Base-by-base conservation (phyloP, 169 alveolate species). In the Theileria luwenshuni region DNA sequence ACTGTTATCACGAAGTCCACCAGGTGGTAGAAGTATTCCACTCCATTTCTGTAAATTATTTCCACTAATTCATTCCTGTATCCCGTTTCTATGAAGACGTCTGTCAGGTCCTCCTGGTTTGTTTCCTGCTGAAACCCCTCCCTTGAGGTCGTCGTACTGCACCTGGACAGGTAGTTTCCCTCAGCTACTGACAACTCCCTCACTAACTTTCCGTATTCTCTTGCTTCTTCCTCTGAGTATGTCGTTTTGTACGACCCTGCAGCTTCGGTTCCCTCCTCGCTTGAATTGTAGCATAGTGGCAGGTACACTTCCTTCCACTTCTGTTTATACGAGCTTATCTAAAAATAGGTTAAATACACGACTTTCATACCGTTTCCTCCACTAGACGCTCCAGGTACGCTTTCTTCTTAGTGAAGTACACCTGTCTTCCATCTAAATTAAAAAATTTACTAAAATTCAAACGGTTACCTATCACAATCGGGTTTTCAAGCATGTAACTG, bases 1-100 rank as follows among this genome's bases (percentile, higher is more conserved):
- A 74, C 65, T 15, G 10, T 68, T 27, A 79, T 51, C 1, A 79
- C 48, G 42, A 56, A 74, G 63, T 79, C 86, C 69, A 79, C n/a
- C 41, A 79, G 49, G 23, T 23, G 54, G 62, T 71, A 72, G 35
- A 79, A 79, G 3, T 67, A 27, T 21, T 69, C 83, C 28, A 65
- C 47, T 12, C 86, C 86, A 1, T 30, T 33, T 28, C n/a, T 28
- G 6, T 64, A 56, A 76, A 79, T 21, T 17, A 79, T 3, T 28
- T 25, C 79, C 17, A 76, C 21, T 54, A 65, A 32, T 27, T 76
- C 85, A 19, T 42, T n/a, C 52, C 48, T 54, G 43, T 49, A 23
- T 0, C 74, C 76, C 27, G 1, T 13, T 45, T 54, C 63, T 2
- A 54, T n/a, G 35, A 25, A 54, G 48, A 74, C n/a, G 69, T 73